Conservation (phyloP, 345 rosid species). For the Aquilaria sinensis region DNA sequence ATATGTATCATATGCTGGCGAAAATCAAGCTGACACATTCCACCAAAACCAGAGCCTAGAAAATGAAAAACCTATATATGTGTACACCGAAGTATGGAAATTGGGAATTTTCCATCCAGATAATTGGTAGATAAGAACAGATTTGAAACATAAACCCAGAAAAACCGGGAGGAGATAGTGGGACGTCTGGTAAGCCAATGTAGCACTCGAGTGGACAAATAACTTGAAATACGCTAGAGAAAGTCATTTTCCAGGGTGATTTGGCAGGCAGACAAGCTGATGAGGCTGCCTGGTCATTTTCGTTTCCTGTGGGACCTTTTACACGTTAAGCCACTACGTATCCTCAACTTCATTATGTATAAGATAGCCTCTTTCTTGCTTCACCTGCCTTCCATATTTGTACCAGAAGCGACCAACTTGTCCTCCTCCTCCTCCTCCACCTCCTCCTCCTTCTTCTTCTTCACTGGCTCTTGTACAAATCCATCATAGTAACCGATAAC, state of each 20-base stretch:
- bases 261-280: slow-evolving; percentile 24
- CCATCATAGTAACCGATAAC: too few relatives aligned
- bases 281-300: slow-evolving; percentile 33
- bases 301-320: slow-evolving; percentile 18
- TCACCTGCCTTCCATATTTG: not conserved
- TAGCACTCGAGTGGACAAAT: slow-evolving; percentile 18
- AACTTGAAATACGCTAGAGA: slow-evolving; percentile 13
- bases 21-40: slow-evolving; percentile 3
- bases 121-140: not conserved
- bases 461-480: too few relatives aligned
- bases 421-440: not conserved
- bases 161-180: slow-evolving; percentile 15
- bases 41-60: not conserved
- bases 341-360: not conserved
- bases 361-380: too few relatives aligned
- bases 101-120: not conserved
- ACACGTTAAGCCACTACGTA: slow-evolving; percentile 13
- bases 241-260: slow-evolving; percentile 31
- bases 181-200: slow-evolving; percentile 2
- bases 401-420: not conserved
- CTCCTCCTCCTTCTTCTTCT: too few relatives aligned
- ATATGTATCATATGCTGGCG: not conserved
- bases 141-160: slow-evolving; percentile 9
- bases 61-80: not conserved
- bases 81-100: too few relatives aligned